A percentile compares a stretch with the other conserved stretches of the same genome.
phyloP scores from a whole-genome alignment of 768 basidiomycete species.

The Pisolithus marmoratus region DNA sequence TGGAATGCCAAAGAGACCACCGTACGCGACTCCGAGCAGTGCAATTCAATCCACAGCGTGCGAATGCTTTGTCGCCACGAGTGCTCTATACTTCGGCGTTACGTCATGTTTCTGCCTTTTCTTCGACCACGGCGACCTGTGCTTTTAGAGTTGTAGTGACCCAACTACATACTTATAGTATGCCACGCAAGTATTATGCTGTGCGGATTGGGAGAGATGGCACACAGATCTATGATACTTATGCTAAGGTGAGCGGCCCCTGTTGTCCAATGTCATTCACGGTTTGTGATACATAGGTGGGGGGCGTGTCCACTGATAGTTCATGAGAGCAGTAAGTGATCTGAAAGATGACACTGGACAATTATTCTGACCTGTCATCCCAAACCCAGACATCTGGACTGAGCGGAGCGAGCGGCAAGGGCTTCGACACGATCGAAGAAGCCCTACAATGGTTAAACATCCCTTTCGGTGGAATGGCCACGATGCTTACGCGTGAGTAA shows the following conservation, averaged over 20 bases:
- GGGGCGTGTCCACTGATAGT: neutral
- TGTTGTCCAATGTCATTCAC: neutral
- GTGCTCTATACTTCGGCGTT: neutral
- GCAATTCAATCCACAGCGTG: conserved; percentile 52
- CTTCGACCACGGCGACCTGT: neutral
- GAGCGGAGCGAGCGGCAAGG: conserved; percentile 29
- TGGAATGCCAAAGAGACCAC: conserved; percentile 67
- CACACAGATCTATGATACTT: conserved; percentile 26
- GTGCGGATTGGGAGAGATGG: conserved; percentile 31
- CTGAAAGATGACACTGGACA: neutral
- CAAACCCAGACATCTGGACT: conserved; percentile 20
- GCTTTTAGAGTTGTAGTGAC: neutral
- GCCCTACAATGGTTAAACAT: conserved; percentile 20
- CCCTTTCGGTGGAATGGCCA: conserved; percentile 3
- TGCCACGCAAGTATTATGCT: conserved; percentile 27
- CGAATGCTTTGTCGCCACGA: conserved; percentile 32
- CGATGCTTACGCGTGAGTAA: conserved; percentile 16
- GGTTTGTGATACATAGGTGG: no score
- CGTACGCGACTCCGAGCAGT: conserved; percentile 49
- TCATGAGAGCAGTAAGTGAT: neutral
- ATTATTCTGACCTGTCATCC: neutral
- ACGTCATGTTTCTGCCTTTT: neutral
- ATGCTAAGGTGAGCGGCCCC: conserved; percentile 19
- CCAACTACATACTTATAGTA: conserved; percentile 6
- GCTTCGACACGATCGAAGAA: conserved; percentile 25